phyloP scores from a whole-genome alignment of 371 early-diverging fungal genomes.

The Mucor lusitanicus region DNA sequence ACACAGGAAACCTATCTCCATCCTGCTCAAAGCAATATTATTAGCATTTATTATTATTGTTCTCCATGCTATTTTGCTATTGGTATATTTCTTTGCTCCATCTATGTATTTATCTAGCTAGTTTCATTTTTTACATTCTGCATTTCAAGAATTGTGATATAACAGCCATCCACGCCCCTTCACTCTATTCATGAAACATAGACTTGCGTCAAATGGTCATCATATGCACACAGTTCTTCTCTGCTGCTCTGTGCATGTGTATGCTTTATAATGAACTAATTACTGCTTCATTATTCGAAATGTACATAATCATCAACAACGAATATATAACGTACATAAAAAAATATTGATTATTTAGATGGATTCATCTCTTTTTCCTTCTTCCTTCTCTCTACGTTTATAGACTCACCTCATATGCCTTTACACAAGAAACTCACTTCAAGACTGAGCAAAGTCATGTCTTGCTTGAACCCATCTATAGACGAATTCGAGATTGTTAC shows the following conservation, averaged over 20 bases:
- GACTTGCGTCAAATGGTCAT: not conserved
- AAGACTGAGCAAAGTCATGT: not conserved
- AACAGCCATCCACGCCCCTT: too few relatives aligned
- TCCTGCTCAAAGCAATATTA: too few relatives aligned
- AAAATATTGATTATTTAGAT: not conserved
- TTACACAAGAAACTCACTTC: not conserved
- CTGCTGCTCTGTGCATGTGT: not conserved
- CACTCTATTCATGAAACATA: not conserved
- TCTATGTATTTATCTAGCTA: too few relatives aligned
- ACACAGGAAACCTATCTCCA: too few relatives aligned
- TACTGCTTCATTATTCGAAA: not conserved
- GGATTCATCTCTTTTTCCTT: not conserved
- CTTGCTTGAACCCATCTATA: not conserved
- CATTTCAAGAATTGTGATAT: too few relatives aligned
- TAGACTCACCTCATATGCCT: not conserved
- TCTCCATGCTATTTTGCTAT: too few relatives aligned
- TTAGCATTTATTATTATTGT: too few relatives aligned
- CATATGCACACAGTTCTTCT: not conserved
- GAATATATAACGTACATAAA: not conserved
- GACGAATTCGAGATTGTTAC: not conserved
- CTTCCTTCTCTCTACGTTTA: not conserved
- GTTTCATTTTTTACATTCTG: too few relatives aligned
- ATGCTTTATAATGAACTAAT: not conserved
- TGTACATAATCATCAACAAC: not conserved
- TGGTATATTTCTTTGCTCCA: too few relatives aligned